Evolutionary conservation across 2,329 filamentous ascomycete species (phyloP), one percentile per base, ranked within the genome.

Genomic region (Penicillium corylophilum): DNA sequence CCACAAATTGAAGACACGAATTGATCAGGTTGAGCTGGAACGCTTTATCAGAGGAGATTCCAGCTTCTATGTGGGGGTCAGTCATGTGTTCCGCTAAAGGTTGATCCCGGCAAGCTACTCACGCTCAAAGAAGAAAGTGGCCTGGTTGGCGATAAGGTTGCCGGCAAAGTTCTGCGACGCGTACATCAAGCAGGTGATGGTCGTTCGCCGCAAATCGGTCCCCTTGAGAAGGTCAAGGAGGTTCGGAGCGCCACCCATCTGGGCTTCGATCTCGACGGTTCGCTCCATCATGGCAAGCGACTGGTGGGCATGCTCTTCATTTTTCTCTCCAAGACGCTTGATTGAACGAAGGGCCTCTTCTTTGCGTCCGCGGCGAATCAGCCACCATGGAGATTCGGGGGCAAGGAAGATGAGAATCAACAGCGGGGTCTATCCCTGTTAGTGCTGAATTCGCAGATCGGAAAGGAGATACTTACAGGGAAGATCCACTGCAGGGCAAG

Each of bases 91-190:
- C 26, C 26, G n/a, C n/a, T n/a, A 16, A 7, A 18, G 10, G 7
- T 9, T 35, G 7, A 10, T 35, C 16, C 3, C n/a, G 4, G 3
- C 20, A 15, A 12, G 8, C 5, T 10, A 59, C 59, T 65, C 48
- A 66, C 64, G 60, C 53, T 73, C 64, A 62, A 85, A 86, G 68
- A 85, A 85, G 64, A 78, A 85, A 29, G 81, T 78, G 18, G 82
- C 81, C 63, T 85, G 82, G 59, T 84, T 84, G 61, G 83, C 82
- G 53, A 85, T 82, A 42, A 84, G 72, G 59, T 84, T 85, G 55
- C 82, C 82, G 4, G 81, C 79, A n/a, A 85, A 70, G 59, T 84
- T 70, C 55, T 70, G 68, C 15, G 65, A 63, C 0, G 65, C 62
- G 22, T 69, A 70, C 4, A 69, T 56, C 50, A 65, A 51, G 44